A percentile compares a stretch with the other conserved stretches of the same genome.
Conservation (phyloP, 2,329 filamentous ascomycete genomes). For the Fusarium acutatum region DNA sequence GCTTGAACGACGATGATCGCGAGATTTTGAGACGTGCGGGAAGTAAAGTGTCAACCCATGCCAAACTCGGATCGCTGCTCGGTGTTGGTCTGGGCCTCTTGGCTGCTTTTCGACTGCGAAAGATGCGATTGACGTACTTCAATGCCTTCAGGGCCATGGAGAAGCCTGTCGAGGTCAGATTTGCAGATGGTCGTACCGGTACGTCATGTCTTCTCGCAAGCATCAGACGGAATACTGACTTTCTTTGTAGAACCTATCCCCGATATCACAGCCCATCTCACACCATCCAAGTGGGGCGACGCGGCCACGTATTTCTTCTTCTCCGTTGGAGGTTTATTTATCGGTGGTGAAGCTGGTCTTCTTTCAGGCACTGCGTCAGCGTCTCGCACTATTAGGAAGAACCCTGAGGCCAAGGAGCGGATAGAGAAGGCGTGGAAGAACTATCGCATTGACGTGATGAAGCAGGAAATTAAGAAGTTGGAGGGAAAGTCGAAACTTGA, state of each 20-base stretch:
- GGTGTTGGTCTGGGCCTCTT: neutral
- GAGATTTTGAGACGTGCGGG: neutral
- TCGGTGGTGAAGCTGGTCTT: neutral
- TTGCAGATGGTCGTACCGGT: neutral
- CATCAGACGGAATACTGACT: too few species aligned
- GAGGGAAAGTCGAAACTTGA: neutral
- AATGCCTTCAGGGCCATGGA: neutral
- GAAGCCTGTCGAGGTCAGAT: neutral
- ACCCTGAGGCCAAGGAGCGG: neutral
- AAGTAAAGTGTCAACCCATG: neutral
- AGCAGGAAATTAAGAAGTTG: neutral
- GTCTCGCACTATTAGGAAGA: neutral
- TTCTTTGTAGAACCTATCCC: neutral
- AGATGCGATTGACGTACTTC: conserved; percentile 4
- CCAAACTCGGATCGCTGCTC: neutral
- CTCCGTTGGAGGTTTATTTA: neutral
- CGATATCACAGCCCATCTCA: neutral
- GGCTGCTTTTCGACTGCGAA: neutral
- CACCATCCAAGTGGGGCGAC: conserved; percentile 3
- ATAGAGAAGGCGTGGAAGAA: neutral
- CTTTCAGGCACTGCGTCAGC: neutral
- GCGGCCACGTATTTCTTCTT: neutral
- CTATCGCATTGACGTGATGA: conserved; percentile 1
- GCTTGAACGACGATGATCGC: neutral
- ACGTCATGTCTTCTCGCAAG: neutral